A percentile compares a stretch with the other conserved stretches of the same genome.
Conservation (phyloP, 2,329 filamentous ascomycete species). For the Dichotomopilus funicola region DNA sequence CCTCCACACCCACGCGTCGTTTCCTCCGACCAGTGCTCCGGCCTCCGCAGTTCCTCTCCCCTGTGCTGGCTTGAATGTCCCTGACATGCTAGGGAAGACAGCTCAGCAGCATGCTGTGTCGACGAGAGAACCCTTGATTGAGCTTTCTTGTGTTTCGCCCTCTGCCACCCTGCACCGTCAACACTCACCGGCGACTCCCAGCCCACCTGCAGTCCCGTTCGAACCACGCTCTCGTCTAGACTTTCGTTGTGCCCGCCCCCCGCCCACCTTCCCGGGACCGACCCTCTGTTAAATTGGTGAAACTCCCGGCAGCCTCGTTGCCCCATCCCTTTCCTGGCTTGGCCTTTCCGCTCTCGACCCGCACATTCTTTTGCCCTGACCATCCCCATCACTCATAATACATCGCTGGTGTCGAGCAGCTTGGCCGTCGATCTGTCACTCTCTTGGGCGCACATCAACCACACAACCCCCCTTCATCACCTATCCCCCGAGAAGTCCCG, state of each 20-base stretch:
- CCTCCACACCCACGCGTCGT: conserved; percentile 8
- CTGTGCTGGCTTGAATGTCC: conserved; percentile 16
- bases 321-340: conserved; percentile 19
- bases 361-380: conserved; percentile 25
- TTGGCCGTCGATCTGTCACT: too few relatives aligned
- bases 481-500: too few relatives aligned
- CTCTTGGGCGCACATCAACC: too few relatives aligned
- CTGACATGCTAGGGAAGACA: conserved; percentile 4
- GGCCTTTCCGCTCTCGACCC: conserved; percentile 17
- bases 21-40: not conserved
- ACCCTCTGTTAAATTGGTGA: conserved; percentile 26
- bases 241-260: conserved; percentile 6
- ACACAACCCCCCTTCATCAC: too few relatives aligned
- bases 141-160: conserved; percentile 20
- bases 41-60: conserved; percentile 1
- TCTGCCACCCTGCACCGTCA: conserved; percentile 17
- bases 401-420: not conserved
- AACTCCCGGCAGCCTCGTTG: conserved; percentile 19
- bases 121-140: conserved; percentile 10
- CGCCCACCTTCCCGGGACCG: conserved; percentile 12
- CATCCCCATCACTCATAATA: not conserved
- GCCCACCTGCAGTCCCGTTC: not conserved
- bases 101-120: conserved; percentile 12
- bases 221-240: not conserved
- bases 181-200: not conserved